phyloP scores from a whole-genome alignment of 208 protist genomes.

The Acanthamoeba lenticulata region DNA sequence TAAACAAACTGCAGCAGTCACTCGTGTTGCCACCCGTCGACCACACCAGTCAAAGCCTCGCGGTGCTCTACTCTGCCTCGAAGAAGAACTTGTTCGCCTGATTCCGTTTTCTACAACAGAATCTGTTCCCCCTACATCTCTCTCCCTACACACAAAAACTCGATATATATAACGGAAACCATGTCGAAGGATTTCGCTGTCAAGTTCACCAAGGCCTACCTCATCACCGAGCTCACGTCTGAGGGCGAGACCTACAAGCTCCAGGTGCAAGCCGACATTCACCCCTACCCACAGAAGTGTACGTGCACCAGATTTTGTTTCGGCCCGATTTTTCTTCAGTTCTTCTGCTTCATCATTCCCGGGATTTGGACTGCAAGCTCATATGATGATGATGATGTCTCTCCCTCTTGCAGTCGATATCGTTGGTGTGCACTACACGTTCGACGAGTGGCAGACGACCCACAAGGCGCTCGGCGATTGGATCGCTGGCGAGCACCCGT shows the following conservation, averaged over 20 bases:
- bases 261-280: constrained; percentile 37
- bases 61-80: background rate
- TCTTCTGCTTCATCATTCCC: background rate
- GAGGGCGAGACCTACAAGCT: constrained; percentile 58
- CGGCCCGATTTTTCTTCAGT: background rate
- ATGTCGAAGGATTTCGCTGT: constrained; percentile 41
- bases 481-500: constrained; percentile 50
- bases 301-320: background rate
- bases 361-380: background rate
- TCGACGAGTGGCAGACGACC: constrained; percentile 53
- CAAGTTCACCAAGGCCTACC: constrained; percentile 57
- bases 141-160: background rate
- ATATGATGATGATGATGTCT: background rate
- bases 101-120: background rate
- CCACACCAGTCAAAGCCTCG: too few species aligned
- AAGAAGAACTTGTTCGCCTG: background rate
- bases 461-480: constrained; percentile 51
- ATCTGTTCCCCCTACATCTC: background rate
- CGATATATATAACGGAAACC: background rate
- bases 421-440: constrained; percentile 33
- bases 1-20: background rate
- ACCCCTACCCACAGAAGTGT: constrained; percentile 44
- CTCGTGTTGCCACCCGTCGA: background rate
- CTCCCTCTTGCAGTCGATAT: background rate
- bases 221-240: constrained; percentile 37